Evolutionary conservation across 2,329 filamentous ascomycete genomes (phyloP), one percentile per base, ranked within the genome.

Genomic region (Sordariomycetes sp.): DNA sequence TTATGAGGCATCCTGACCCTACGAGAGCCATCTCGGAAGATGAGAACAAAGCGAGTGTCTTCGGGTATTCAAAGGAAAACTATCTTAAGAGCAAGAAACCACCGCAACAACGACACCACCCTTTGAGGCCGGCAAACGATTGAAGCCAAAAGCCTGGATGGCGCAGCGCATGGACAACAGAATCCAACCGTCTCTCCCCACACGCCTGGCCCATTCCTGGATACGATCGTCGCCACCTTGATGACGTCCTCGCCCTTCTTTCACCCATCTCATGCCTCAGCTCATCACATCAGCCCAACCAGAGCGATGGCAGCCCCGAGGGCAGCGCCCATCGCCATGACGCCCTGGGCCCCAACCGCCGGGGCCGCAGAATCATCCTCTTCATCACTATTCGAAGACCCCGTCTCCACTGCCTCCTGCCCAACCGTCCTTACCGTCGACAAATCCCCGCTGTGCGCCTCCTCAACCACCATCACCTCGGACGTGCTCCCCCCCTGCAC

Each of bases 381-480:
- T 1, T 58, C 55, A n/a, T 55, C 60, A 1, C 55, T 55, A 34
- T 54, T 60, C 3, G 55, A 46, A 2, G 57, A 35, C 5, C 54
- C 59, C 24, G 61, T 61, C 5, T 55, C 55, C 2, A 58, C 57
- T 3, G 46, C 54, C 25, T 25, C 50, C n/a, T 61, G 61, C 6
- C 59, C 62, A 43, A 64, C 59, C 11, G 65, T 66, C 24, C 64
- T 62, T 14, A 61, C 34, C 1, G 61, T 63, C 34, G 55, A 58
- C 40, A 59, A 37, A 40, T 63, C 60, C 14, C 53, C 60, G 12
- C 59, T 63, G 11, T 54, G 52, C 2, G 61, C 61, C 28, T 61
- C 55, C 54, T 61, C 61, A 18, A 63, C 25, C 16, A 56, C 56
- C 25, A 59, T 35, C 16, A 57, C 56, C 22, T 25, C 51, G 20